Evolutionary conservation across 768 basidiomycete genomes (phyloP), one percentile per base, ranked within the genome.

Genomic region (Mycena leptocephala): DNA sequence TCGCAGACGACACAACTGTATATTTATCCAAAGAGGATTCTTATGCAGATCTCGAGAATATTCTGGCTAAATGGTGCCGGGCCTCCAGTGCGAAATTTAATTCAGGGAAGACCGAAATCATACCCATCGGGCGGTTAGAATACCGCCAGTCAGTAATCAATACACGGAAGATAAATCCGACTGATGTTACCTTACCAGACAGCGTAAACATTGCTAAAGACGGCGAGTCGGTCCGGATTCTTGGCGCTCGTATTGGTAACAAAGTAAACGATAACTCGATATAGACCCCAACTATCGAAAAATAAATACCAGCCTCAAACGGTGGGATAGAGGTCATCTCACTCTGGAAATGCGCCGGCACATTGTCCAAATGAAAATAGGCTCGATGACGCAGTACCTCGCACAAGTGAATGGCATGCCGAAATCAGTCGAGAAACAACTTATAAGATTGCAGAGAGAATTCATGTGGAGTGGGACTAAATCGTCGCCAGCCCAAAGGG

Each of bases 321-420:
- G 63, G 53, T 87, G 85, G 85, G 76, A 70, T 2, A 71, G 63
- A 43, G 76, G 74, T 9, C 70, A 83, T 62, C 86, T 85, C 0
- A 85, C 84, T 0, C 53, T 83, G 13, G 80, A 85, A 39, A 85
- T 85, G 0, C 53, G 79, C 58, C 26, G 75, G 0, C 77, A 80
- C 0, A 80, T 85, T 13, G 62, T 80, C 0, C 79, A 82, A 30
- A 82, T 85, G 76, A 76, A 74, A 11, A 70, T 85, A 0, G 86
- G 82, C 0, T 83, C 85, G 0, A 78, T 80, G 41, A 86, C 86
- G 0, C 87, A 88, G 66, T 88, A 86, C 78, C 76, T 84, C 0
- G 81, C 85, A 0, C 61, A 79, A 55, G 85, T 85, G 0, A n/a
- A 88, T 74, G 84, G 85, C 0, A 87, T 88, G 86, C 86, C 86